A percentile compares a stretch with the other conserved stretches of the same genome.
Conservation (phyloP, 306 rosid species). For the Ormosia emarginata region DNA sequence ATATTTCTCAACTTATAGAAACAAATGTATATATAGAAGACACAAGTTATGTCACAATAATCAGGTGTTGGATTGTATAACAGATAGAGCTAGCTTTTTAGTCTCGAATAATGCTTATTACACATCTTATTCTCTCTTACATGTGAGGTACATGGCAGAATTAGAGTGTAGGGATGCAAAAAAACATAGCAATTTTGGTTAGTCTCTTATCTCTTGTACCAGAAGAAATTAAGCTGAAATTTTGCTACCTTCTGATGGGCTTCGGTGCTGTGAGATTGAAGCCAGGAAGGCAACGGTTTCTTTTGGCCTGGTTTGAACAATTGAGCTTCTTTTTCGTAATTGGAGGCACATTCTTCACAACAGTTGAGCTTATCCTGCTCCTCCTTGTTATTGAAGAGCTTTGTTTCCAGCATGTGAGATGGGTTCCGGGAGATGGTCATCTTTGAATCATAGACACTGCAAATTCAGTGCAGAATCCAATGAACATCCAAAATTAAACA, state of each 20-base stretch:
- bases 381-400: slow-evolving; percentile 50
- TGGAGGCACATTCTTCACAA: slow-evolving; percentile 73
- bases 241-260: slow-evolving; percentile 60
- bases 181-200: too few relatives aligned
- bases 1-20: neutral
- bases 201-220: neutral
- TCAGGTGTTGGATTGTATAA: neutral
- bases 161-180: too few relatives aligned
- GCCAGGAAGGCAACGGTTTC: slow-evolving; percentile 83
- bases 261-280: slow-evolving; percentile 65
- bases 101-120: too few relatives aligned
- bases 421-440: slow-evolving; percentile 40
- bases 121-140: too few relatives aligned
- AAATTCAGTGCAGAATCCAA: slow-evolving; percentile 31
- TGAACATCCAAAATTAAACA: neutral
- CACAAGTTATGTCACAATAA: neutral
- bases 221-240: neutral
- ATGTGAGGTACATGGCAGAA: too few relatives aligned
- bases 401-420: slow-evolving; percentile 42
- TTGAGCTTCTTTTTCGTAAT: slow-evolving; percentile 74
- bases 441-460: slow-evolving; percentile 69
- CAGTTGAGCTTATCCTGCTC: slow-evolving; percentile 50
- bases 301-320: slow-evolving; percentile 59
- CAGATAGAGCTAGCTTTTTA: neutral
- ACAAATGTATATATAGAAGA: neutral